Base-by-base conservation (phyloP, 164 flowering plant species). In the Houttuynia cordata region DNA sequence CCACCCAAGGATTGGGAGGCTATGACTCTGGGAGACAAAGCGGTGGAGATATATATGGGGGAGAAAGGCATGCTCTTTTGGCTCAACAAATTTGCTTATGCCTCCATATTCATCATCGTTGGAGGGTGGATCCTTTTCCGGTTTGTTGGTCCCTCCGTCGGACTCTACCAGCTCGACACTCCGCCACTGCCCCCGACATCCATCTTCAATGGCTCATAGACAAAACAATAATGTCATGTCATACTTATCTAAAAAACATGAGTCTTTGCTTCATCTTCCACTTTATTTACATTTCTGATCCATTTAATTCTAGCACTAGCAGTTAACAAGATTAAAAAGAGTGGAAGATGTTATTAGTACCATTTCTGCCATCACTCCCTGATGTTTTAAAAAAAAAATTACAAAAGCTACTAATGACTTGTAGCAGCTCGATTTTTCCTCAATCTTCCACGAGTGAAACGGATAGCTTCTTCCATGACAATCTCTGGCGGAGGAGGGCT, bases 1-100 rank as follows among this genome's bases (percentile, higher is more conserved):
- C 69, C 78, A 22, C 76, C 79, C 0, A 86, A 91, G 73, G 76
- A 75, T 37, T 87, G 98, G 96, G 91, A 92, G 22, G 77, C 79
- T 1, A 92, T 92, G 98, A 85, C 74, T 21, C 19, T 81, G 4
- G 18, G 60, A 0, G 89, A 88, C 77, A 91, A 91, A 78, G 91
- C 88, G 0, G 21, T 78, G 39, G 88, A 88, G 67, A 67, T 91
- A 41, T 91, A 86, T 51, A 63, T 88, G 74, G 96, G 96, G 4
- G 93, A 88, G 63, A 88, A 84, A 68, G 96, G 97, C 9, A 2
- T 72, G 22, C 79, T 92, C 58, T 89, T 80, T 67, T 92, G 98
- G 98, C 83, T 89, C 49, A 92, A 92, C 81, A 91, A 88, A 70
- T 82, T 87, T 62, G 98, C 98, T 10, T 92, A 87, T 53, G 98